Conservation (phyloP, 768 basidiomycete species). For the Suillus occidentalis region DNA sequence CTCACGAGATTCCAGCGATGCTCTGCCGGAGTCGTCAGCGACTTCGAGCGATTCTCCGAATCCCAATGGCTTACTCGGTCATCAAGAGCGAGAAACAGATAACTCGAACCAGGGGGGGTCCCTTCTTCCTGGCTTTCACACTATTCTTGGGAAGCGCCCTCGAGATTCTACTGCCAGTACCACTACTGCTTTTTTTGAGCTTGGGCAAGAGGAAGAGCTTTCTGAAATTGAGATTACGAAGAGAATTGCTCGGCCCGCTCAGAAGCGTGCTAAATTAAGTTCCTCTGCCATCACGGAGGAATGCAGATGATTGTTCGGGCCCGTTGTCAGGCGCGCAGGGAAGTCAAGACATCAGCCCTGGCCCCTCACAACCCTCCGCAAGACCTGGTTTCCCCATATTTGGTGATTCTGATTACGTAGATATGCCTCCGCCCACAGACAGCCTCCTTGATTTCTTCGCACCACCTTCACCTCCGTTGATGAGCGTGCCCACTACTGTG, state of each 20-base stretch:
- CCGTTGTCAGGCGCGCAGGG: slow-evolving; percentile 14
- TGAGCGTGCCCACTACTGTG: slow-evolving; percentile 38
- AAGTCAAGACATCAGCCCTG: slow-evolving; percentile 18
- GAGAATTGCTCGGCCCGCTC: slow-evolving; percentile 43
- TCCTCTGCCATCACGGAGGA: slow-evolving; percentile 24
- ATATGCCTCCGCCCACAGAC: slow-evolving; percentile 52
- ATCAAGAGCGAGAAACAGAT: slow-evolving; percentile 11
- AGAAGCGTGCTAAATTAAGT: slow-evolving; percentile 51
- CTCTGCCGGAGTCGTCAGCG: slow-evolving; percentile 19
- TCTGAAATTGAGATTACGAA: slow-evolving; percentile 40
- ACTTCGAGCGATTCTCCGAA: slow-evolving; percentile 22
- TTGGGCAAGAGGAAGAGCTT: slow-evolving; percentile 38
- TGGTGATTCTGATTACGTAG: slow-evolving; percentile 31
- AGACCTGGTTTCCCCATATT: slow-evolving; percentile 42
- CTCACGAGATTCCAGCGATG: slow-evolving; percentile 24
- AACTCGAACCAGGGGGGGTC: slow-evolving; percentile 16
- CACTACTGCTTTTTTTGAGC: slow-evolving; percentile 41
- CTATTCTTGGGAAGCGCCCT: slow-evolving; percentile 64
- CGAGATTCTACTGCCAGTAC: slow-evolving; percentile 51
- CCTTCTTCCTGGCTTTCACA: slow-evolving; percentile 40
- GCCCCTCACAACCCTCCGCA: slow-evolving; percentile 11
- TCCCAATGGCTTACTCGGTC: slow-evolving; percentile 13
- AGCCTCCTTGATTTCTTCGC: slow-evolving; percentile 54
- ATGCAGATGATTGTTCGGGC: slow-evolving; percentile 17
- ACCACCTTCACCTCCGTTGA: slow-evolving; percentile 40